Percentiles rank a stretch among this genome's conserved stretches.
Conservation (phyloP, 495 filamentous ascomycete species). For the Podospora pseudocomata region DNA sequence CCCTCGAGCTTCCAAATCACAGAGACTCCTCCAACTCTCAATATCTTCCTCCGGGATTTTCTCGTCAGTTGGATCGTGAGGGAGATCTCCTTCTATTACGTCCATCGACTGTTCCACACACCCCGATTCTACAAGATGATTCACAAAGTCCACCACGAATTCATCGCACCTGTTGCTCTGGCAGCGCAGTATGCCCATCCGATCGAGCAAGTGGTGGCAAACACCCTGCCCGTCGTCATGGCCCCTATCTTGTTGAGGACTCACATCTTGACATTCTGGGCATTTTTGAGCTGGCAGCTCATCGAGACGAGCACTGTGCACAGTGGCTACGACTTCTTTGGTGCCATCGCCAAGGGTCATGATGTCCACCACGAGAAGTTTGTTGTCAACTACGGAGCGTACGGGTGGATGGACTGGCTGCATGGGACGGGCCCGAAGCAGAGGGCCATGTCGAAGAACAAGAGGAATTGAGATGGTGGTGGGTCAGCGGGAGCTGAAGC, state of each 20-base stretch:
- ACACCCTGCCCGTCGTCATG: slow-evolving; percentile 50
- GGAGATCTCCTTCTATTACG: slow-evolving; percentile 55
- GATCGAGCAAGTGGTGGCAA: slow-evolving; percentile 54
- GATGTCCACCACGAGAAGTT: slow-evolving; percentile 52
- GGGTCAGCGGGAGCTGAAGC: neutral
- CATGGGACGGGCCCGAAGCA: slow-evolving; percentile 38
- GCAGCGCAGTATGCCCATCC: slow-evolving; percentile 59
- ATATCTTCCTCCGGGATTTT: slow-evolving; percentile 43
- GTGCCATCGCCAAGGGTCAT: slow-evolving; percentile 45
- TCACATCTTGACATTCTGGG: slow-evolving; percentile 53
- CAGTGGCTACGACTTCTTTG: slow-evolving; percentile 53
- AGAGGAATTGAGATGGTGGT: neutral
- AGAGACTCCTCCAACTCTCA: slow-evolving; percentile 30
- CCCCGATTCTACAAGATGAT: slow-evolving; percentile 47
- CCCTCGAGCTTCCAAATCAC: slow-evolving; percentile 39
- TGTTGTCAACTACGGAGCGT: slow-evolving; percentile 37
- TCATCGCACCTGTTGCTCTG: slow-evolving; percentile 57
- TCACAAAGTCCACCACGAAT: slow-evolving; percentile 57
- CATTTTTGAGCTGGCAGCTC: slow-evolving; percentile 44
- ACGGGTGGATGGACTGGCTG: slow-evolving; percentile 42
- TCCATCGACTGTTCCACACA: slow-evolving; percentile 53
- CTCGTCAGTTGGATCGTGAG: slow-evolving; percentile 45
- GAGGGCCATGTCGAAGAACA: slow-evolving; percentile 18
- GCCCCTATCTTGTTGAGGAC: slow-evolving; percentile 46
- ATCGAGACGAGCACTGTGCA: slow-evolving; percentile 52